Percentiles rank a stretch among this genome's conserved stretches.
These are phyloP conservation scores for Eutrema heterophyllum DNA, from an alignment of 345 rosid genomes.

Conservation along the genomic window DNA sequence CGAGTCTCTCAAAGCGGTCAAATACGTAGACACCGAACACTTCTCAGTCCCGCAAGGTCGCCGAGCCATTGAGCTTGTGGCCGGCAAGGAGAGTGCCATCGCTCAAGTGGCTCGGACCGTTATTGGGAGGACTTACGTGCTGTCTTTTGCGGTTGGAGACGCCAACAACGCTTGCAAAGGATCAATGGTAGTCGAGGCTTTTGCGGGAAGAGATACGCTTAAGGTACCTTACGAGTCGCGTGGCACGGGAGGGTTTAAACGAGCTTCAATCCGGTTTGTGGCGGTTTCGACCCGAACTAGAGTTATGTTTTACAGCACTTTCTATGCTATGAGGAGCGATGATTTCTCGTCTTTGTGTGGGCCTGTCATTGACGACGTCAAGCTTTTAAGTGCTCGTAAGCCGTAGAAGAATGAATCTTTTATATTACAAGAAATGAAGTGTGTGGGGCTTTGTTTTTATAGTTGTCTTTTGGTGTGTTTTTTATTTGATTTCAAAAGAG, in stretches of 20 bases:
- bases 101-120: constrained; percentile 60
- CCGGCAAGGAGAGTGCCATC: constrained; percentile 84
- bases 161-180: constrained; percentile 73
- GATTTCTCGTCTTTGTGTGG: constrained; percentile 80
- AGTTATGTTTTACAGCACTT: constrained; percentile 68
- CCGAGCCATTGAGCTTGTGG: constrained; percentile 75
- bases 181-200: constrained; percentile 72
- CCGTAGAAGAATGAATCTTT: constrained; percentile 14
- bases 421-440: constrained; percentile 3
- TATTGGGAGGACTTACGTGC: constrained; percentile 46
- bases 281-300: constrained; percentile 53
- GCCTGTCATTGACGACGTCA: constrained; percentile 75
- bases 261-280: constrained; percentile 45
- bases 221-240: constrained; percentile 61
- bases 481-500: background rate
- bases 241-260: constrained; percentile 76
- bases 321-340: constrained; percentile 66
- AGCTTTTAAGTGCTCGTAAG: constrained; percentile 45
- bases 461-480: constrained; percentile 17
- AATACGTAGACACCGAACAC: constrained; percentile 66
- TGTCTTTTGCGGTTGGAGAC: constrained; percentile 70
- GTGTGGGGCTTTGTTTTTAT: background rate
- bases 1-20: constrained; percentile 88
- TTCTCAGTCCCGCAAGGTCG: constrained; percentile 63
- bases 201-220: constrained; percentile 51